Evolutionary conservation across 805 yeast species (phyloP).

Genomic region (Isabelozyma pseudorhagii): DNA sequence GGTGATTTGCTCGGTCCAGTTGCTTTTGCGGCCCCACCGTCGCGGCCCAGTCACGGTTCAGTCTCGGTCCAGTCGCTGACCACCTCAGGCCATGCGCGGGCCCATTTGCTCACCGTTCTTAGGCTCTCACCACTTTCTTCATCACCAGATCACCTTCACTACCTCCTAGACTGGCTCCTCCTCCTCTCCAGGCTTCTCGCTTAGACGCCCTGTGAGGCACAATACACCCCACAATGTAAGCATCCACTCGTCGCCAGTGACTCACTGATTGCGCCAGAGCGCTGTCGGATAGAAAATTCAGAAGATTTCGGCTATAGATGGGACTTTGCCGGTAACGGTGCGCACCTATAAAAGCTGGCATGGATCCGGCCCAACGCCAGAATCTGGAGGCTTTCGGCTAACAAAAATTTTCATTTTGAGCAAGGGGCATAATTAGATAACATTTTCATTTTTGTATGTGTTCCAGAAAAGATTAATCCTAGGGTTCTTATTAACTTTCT

Average conservation of each 20-base stretch:
- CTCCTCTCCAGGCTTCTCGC: too few species aligned
- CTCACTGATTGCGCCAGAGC: not conserved
- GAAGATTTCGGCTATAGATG: not conserved
- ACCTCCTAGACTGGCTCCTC: too few species aligned
- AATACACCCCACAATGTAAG: too few species aligned
- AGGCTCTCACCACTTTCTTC: too few species aligned
- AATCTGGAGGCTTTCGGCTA: not conserved
- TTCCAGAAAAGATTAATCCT: not conserved
- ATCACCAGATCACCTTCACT: too few species aligned
- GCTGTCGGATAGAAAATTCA: not conserved
- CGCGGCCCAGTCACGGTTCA: too few species aligned
- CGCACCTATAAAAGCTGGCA: not conserved
- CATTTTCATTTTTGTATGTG: not conserved
- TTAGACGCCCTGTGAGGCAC: too few species aligned
- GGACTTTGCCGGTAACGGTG: not conserved
- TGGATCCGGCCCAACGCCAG: not conserved
- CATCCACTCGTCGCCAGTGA: not conserved
- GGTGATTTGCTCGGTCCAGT: too few species aligned
- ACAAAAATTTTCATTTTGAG: not conserved
- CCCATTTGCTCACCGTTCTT: too few species aligned
- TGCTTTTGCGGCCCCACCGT: too few species aligned
- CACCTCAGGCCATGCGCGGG: too few species aligned
- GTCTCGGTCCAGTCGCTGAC: too few species aligned
- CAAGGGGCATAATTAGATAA: not conserved
- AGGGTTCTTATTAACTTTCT: not conserved